Evolutionary conservation across 805 yeast species (phyloP), one percentile per base, ranked within the genome.

Genomic region (Dipodascus geniculatus): DNA sequence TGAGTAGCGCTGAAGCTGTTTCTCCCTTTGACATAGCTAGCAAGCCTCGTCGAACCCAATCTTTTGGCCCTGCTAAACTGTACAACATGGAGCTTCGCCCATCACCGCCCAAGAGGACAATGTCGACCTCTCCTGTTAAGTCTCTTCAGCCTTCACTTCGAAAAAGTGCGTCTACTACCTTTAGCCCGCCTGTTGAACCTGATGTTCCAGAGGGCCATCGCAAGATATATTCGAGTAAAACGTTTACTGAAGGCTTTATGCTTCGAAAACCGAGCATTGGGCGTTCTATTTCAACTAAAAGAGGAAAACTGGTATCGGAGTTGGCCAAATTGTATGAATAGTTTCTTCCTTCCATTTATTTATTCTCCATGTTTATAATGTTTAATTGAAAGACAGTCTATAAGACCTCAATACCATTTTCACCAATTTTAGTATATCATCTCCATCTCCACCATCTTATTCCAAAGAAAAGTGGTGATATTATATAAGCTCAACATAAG

Each of bases 301-400:
- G 81, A n/a, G 82, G 80, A 11, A 71, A 77, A 52, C 80, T 78
- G 65, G 87, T 83, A 1, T 78, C 81, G 11, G 81, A 78, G 60
- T 68, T 83, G 55, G 84, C 87, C 1, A 76, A 74, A 55, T 65
- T 82, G 44, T 83, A 79, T 58, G 89, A 83, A 62, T 86, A 82
- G 61, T 28, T 28, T 28, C 11, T 28, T 28, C 33, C 33, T 28
- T 6, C 11, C 11, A 11, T 28, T 6, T 28, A 6, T 28, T 6
- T 28, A 6, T 28, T 28, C 33, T 6, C 11, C 11, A 11, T 28
- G 33, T 28, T 28, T 28, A 28, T 28, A 28, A 28, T 28, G 33
- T 28, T 28, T 28, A 28, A 28, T 28, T 28, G 44, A 38, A 38
- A 38, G 19, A 38, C 44, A 14, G 8, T 16, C 8, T 8, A 28